These are phyloP conservation scores for Priceomyces carsonii DNA, from an alignment of 805 yeast species.

Conservation along the genomic window DNA sequence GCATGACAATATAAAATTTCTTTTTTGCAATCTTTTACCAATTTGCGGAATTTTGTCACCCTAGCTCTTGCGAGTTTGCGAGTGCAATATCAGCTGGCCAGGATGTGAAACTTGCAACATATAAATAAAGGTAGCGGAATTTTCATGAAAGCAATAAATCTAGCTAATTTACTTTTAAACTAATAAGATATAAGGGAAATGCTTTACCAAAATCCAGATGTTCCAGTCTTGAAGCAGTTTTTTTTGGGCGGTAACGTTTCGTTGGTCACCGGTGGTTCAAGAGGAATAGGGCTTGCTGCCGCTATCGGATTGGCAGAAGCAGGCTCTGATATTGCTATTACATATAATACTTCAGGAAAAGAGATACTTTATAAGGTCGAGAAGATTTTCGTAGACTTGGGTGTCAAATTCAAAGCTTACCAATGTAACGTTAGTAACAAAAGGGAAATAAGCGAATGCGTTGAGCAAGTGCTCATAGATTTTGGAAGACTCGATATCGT, in stretches of 20 bases:
- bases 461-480: constrained; percentile 27
- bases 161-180: too few species aligned
- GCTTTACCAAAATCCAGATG: constrained; percentile 14
- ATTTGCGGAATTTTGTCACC: too few species aligned
- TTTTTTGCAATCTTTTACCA: too few species aligned
- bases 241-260: constrained; percentile 39
- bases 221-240: constrained; percentile 35
- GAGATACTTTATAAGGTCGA: constrained; percentile 1
- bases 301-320: constrained; percentile 44
- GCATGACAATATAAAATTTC: too few species aligned
- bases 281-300: constrained; percentile 48
- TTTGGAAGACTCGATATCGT: constrained; percentile 42
- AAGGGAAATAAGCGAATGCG: constrained; percentile 29
- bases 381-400: background rate
- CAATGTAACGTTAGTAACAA: constrained; percentile 44
- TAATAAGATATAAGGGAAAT: constrained; percentile 6
- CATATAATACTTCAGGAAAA: constrained; percentile 20
- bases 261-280: constrained; percentile 45
- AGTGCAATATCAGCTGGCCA: too few species aligned
- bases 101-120: too few species aligned
- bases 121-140: too few species aligned
- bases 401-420: constrained; percentile 30
- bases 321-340: constrained; percentile 43
- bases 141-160: too few species aligned
- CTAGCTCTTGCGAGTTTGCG: too few species aligned